Conservation (phyloP, 257 asterid species). For the Ballota nigra region DNA sequence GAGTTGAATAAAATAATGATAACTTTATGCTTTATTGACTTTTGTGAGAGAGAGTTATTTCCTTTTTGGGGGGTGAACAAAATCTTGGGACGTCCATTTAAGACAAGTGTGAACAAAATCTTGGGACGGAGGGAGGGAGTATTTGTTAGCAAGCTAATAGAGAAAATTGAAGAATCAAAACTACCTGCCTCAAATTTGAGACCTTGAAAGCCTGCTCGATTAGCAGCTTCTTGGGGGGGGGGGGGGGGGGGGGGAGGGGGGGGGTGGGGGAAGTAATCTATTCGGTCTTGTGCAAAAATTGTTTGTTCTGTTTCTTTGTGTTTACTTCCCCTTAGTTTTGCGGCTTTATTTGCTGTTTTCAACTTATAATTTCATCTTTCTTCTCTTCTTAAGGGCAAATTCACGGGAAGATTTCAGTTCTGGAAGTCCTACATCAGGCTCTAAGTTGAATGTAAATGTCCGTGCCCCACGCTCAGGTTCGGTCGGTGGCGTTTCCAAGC, state of each 20-base stretch:
- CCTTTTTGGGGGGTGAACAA: too few species aligned
- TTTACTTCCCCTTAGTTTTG: conserved; percentile 4
- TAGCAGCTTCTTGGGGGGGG: not conserved
- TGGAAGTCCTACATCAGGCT: conserved; percentile 80
- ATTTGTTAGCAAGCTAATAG: not conserved
- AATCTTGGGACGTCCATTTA: too few species aligned
- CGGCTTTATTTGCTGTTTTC: conserved; percentile 15
- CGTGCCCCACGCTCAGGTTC: conserved; percentile 86
- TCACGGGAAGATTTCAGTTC: conserved; percentile 74
- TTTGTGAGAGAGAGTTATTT: too few species aligned
- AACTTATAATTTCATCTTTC: conserved; percentile 15
- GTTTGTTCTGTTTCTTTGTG: not conserved
- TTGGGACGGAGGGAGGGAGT: too few species aligned
- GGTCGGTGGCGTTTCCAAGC: conserved; percentile 55
- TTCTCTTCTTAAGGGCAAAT: conserved; percentile 48
- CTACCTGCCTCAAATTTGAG: conserved; percentile 13
- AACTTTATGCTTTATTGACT: too few species aligned
- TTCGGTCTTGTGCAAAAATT: conserved; percentile 11
- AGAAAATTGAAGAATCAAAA: conserved; percentile 10
- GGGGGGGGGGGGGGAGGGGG: too few species aligned
- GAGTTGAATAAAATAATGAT: too few species aligned
- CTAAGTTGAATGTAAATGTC: conserved; percentile 64
- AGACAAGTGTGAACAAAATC: too few species aligned
- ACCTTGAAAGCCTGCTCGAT: conserved; percentile 13
- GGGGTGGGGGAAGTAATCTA: not conserved